Evolutionary conservation across 768 basidiomycete species (phyloP).

Genomic region (Auricularia auricula-judae): DNA sequence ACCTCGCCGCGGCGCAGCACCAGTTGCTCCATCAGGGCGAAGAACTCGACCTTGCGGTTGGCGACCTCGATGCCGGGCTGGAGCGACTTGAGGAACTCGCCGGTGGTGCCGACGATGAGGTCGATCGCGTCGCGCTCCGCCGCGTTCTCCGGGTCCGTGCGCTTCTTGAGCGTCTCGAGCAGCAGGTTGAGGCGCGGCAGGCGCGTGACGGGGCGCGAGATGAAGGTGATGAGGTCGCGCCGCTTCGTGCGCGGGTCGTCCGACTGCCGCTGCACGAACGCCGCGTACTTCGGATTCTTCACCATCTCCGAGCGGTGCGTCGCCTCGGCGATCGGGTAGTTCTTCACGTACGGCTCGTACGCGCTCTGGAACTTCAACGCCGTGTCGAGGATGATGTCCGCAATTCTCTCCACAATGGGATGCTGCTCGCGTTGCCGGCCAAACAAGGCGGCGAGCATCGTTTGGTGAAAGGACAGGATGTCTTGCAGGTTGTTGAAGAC

Average conservation of each 20-base stretch:
- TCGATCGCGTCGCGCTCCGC: constrained; percentile 72
- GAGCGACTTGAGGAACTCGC: constrained; percentile 68
- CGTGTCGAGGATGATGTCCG: constrained; percentile 73
- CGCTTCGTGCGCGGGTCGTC: constrained; percentile 57
- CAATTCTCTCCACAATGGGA: constrained; percentile 69
- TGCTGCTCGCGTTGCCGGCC: constrained; percentile 75
- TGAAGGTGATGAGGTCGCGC: constrained; percentile 69
- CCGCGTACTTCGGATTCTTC: constrained; percentile 53
- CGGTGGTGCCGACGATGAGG: constrained; percentile 54
- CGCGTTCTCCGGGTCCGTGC: constrained; percentile 46
- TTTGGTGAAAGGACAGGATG: constrained; percentile 55
- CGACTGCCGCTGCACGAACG: constrained; percentile 52
- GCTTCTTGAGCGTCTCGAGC: constrained; percentile 37
- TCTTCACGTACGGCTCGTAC: constrained; percentile 78
- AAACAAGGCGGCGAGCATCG: constrained; percentile 63
- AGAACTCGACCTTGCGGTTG: constrained; percentile 81
- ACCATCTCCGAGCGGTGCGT: constrained; percentile 67
- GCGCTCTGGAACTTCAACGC: constrained; percentile 40
- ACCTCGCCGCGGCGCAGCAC: constrained; percentile 71
- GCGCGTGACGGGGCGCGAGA: constrained; percentile 82
- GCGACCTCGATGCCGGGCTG: constrained; percentile 89
- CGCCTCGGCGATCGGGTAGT: constrained; percentile 80
- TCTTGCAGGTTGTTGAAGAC: constrained; percentile 77
- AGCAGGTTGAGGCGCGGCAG: constrained; percentile 70
- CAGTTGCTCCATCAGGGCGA: constrained; percentile 67